Evolutionary conservation across 2,329 filamentous ascomycete species (phyloP).

Genomic region (Alternaria gansuensis): DNA sequence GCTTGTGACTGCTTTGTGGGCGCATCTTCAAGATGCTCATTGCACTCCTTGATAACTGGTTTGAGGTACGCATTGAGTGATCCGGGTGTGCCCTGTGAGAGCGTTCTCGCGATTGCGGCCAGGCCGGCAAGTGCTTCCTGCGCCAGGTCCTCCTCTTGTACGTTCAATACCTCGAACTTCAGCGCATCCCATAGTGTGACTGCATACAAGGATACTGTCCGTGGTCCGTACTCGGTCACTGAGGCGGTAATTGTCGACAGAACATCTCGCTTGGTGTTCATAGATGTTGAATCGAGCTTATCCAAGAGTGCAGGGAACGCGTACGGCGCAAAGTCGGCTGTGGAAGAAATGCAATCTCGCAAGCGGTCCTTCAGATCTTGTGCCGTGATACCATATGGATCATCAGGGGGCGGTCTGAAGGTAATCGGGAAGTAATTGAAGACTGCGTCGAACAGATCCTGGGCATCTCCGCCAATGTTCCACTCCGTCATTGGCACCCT

Average conservation of each 20-base stretch:
- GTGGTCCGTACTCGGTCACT: slow-evolving; percentile 66
- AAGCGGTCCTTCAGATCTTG: slow-evolving; percentile 72
- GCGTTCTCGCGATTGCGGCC: slow-evolving; percentile 63
- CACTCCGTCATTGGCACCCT: slow-evolving; percentile 74
- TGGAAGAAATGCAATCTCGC: slow-evolving; percentile 70
- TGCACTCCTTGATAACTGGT: slow-evolving; percentile 71
- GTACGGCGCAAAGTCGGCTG: slow-evolving; percentile 69
- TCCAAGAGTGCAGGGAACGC: slow-evolving; percentile 73
- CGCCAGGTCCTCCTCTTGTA: slow-evolving; percentile 71
- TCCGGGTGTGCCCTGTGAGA: slow-evolving; percentile 61
- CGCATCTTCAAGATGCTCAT: slow-evolving; percentile 72
- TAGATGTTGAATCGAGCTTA: slow-evolving; percentile 73
- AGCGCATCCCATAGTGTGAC: slow-evolving; percentile 73
- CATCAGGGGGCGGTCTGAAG: slow-evolving; percentile 73
- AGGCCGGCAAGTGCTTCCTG: slow-evolving; percentile 66
- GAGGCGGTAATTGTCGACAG: slow-evolving; percentile 70
- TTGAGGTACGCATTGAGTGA: slow-evolving; percentile 64
- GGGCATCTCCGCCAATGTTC: slow-evolving; percentile 66
- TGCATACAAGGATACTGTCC: slow-evolving; percentile 68
- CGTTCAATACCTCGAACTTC: slow-evolving; percentile 74
- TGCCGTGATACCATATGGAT: slow-evolving; percentile 74
- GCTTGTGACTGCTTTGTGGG: slow-evolving; percentile 74
- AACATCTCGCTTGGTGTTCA: slow-evolving; percentile 74
- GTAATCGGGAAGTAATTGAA: slow-evolving; percentile 79
- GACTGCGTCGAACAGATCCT: slow-evolving; percentile 70